These are phyloP conservation scores for Hanseniaspora mollemarum DNA, from an alignment of 805 yeast species.

Conservation along the genomic window DNA sequence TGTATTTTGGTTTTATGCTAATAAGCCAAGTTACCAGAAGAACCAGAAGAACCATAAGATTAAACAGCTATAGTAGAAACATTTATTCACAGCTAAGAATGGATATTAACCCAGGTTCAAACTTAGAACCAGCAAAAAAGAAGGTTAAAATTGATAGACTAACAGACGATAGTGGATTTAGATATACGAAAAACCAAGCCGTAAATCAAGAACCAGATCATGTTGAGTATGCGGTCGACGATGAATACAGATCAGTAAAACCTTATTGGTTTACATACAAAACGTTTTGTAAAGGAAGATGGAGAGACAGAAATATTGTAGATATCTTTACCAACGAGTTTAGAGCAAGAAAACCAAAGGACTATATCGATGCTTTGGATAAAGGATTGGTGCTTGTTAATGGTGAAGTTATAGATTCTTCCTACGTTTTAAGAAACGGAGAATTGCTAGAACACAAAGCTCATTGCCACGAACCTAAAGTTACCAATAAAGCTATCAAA, in stretches of 20 bases:
- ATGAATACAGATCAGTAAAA: slow-evolving; percentile 54
- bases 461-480: slow-evolving; percentile 88
- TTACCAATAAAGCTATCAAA: slow-evolving; percentile 44
- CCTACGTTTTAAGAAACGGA: slow-evolving; percentile 64
- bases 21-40: background rate
- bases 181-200: slow-evolving; percentile 22
- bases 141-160: slow-evolving; percentile 4
- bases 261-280: slow-evolving; percentile 85
- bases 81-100: too few relatives aligned
- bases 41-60: background rate
- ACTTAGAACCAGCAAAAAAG: slow-evolving; percentile 7
- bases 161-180: slow-evolving; percentile 27
- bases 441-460: slow-evolving; percentile 67
- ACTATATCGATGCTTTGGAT: slow-evolving; percentile 45
- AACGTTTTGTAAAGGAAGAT: slow-evolving; percentile 81
- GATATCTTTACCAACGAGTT: slow-evolving; percentile 81
- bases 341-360: slow-evolving; percentile 58
- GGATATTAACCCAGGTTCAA: background rate
- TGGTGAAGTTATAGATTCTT: slow-evolving; percentile 48
- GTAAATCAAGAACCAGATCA: slow-evolving; percentile 41
- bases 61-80: background rate
- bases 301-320: slow-evolving; percentile 73
- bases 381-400: slow-evolving; percentile 70
- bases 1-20: background rate
- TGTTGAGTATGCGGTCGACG: slow-evolving; percentile 41